Base-by-base conservation (phyloP, 805 yeast genomes). In the Yamadazyma nakazawae region DNA sequence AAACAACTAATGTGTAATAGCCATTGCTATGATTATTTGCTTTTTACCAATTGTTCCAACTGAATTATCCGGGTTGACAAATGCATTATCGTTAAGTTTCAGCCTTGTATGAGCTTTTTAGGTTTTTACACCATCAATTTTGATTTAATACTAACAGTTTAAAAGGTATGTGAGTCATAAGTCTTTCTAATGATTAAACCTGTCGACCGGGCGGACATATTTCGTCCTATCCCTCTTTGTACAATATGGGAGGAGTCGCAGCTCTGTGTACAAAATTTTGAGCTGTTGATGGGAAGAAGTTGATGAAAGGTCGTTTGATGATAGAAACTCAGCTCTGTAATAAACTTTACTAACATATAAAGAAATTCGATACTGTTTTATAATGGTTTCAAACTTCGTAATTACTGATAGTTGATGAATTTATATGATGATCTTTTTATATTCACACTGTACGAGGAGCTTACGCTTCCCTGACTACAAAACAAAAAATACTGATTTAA, bases 191-290 rank as follows among this genome's bases (percentile, higher is more conserved):
- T 67, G 77, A 72, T 63, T 75, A 72, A 60, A 69, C 61, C 50
- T 62, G 66, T 67, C 67, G 77, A 72, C 77, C 77, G 77, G 77
- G 77, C 77, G 77, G 77, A 72, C 77, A 72, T 72, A 72, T 54
- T 64, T 59, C 59, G 53, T 49, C 46, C 50, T 53, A 54, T 60
- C 74, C 76, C 74, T 63, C 55, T 53, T 69, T 68, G 73, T 67
- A 66, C 72, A 65, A 64, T 62, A 17, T 24, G 62, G 53, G 57
- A 68, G 76, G 77, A 72, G 77, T 53, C 71, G 70, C 62, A 56
- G 56, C 58, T 67, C 73, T 60, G 77, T 72, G 77, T 72, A 72
- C 77, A 70, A 64, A 57, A 56, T 43, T 70, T 62, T 68, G 74
- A 63, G 56, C 55, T 61, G 67, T 56, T 72, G 77, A 61, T 57